phyloP scores from a whole-genome alignment of 352 stramenopile species.

The Pythium rhizo-oryzae region DNA sequence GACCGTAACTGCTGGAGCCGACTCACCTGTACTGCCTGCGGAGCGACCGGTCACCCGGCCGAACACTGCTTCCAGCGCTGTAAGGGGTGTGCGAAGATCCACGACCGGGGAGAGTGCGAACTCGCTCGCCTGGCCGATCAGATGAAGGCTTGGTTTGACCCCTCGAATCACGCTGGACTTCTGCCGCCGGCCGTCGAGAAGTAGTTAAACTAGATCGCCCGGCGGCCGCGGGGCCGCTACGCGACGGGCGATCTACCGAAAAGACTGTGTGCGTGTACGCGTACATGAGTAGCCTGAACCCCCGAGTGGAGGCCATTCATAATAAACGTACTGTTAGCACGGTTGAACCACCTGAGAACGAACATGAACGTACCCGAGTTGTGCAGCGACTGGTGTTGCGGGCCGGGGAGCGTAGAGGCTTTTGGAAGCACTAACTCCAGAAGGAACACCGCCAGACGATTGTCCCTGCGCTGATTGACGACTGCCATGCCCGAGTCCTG shows the following conservation, averaged over 20 bases:
- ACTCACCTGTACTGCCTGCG: slow-evolving; percentile 2
- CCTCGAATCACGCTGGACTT: background rate
- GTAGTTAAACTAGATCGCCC: slow-evolving; percentile 22
- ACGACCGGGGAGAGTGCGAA: slow-evolving; percentile 1
- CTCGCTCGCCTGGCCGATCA: background rate
- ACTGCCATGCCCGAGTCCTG: slow-evolving; percentile 21
- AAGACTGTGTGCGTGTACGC: slow-evolving; percentile 9
- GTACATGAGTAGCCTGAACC: background rate
- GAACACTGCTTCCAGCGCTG: slow-evolving; percentile 13
- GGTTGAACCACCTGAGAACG: background rate
- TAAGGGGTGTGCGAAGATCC: slow-evolving; percentile 7
- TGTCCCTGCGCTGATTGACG: slow-evolving; percentile 19
- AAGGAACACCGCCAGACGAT: slow-evolving; percentile 35
- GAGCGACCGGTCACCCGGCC: background rate
- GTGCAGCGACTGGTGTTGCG: slow-evolving; percentile 21
- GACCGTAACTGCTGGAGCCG: slow-evolving; percentile 18
- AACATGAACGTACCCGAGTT: slow-evolving; percentile 7
- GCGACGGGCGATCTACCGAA: slow-evolving; percentile 17
- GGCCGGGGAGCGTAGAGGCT: slow-evolving; percentile 27
- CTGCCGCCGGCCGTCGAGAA: slow-evolving; percentile 12
- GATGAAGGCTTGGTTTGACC: slow-evolving; percentile 18
- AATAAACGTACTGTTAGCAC: slow-evolving; percentile 4
- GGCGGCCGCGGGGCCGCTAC: slow-evolving; percentile 8
- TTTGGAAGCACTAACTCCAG: slow-evolving; percentile 25
- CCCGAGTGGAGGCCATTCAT: background rate